phyloP scores from a whole-genome alignment of 1,284 basidiomycete genomes.

The Porogramme epimiltina region DNA sequence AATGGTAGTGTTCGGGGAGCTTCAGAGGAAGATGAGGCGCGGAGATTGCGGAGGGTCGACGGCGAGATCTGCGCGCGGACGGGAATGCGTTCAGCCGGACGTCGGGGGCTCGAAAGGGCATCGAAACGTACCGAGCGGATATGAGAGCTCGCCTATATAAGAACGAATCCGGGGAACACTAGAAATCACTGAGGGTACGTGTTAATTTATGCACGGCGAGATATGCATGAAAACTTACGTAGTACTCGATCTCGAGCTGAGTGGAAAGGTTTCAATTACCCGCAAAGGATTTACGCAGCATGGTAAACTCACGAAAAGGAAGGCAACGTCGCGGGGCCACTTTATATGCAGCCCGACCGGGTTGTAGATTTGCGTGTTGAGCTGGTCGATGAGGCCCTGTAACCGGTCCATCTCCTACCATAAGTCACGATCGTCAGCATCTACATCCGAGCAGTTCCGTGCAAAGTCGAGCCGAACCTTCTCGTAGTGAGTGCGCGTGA shows the following conservation, averaged over 20 bases:
- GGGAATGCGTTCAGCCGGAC: too few relatives aligned
- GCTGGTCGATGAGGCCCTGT: slow-evolving; percentile 55
- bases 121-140: too few relatives aligned
- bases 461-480: slow-evolving; percentile 36
- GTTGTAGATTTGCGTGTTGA: slow-evolving; percentile 74
- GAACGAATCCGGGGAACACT: not conserved
- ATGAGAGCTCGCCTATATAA: too few relatives aligned
- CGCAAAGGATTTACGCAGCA: too few relatives aligned
- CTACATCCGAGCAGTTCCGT: not conserved
- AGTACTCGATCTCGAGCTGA: slow-evolving; percentile 82
- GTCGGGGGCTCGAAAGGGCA: too few relatives aligned
- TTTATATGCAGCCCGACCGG: slow-evolving; percentile 80
- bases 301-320: slow-evolving; percentile 72
- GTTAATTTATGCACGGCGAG: not conserved
- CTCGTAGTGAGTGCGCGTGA: slow-evolving; percentile 73
- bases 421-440: not conserved
- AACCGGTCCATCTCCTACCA: slow-evolving; percentile 78
- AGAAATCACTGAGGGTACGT: not conserved
- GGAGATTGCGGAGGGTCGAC: too few relatives aligned
- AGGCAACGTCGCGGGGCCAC: slow-evolving; percentile 79
- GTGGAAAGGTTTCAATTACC: too few relatives aligned
- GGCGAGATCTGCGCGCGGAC: too few relatives aligned
- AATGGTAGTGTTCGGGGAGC: too few relatives aligned
- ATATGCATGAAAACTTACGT: slow-evolving; percentile 40
- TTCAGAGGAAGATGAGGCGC: too few relatives aligned